A percentile compares a stretch with the other conserved stretches of the same genome.
Evolutionary conservation across 495 filamentous ascomycete species (phyloP).

Genomic region (Xylaria cubensis): DNA sequence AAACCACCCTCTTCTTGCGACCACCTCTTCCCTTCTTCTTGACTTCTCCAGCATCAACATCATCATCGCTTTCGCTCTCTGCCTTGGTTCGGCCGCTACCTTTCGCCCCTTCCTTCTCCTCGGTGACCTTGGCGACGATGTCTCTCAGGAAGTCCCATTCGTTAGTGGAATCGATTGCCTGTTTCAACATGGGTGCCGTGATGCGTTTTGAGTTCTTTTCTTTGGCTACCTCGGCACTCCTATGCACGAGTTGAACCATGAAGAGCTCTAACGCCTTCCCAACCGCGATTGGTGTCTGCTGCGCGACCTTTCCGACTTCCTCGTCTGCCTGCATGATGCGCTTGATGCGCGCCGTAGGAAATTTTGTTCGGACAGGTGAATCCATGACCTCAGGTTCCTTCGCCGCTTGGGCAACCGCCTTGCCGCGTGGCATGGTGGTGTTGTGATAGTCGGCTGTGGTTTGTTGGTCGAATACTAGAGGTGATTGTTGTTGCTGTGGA

Average conservation of each 20-base stretch:
- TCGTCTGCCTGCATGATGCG: slow-evolving; percentile 99
- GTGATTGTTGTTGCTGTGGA: slow-evolving; percentile 24
- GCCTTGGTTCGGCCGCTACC: slow-evolving; percentile 36
- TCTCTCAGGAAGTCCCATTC: slow-evolving; percentile 92
- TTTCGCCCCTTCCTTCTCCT: slow-evolving; percentile 58
- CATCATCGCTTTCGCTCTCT: slow-evolving; percentile 56
- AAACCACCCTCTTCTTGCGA: slow-evolving; percentile 50
- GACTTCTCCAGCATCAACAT: slow-evolving; percentile 38
- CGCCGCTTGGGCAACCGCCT: slow-evolving; percentile 42
- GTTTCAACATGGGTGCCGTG: slow-evolving; percentile 87
- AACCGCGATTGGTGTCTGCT: slow-evolving; percentile 93
- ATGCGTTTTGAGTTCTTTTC: slow-evolving; percentile 86
- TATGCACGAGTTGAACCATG: slow-evolving; percentile 91
- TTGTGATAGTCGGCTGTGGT: slow-evolving; percentile 50
- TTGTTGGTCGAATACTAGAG: slow-evolving; percentile 25
- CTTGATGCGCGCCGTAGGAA: slow-evolving; percentile 97
- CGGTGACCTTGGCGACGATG: slow-evolving; percentile 87
- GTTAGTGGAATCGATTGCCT: slow-evolving; percentile 81
- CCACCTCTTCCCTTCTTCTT: slow-evolving; percentile 53
- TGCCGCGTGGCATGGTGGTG: slow-evolving; percentile 53
- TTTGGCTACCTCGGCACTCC: slow-evolving; percentile 82
- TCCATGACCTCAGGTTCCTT: slow-evolving; percentile 48
- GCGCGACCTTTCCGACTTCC: slow-evolving; percentile 97
- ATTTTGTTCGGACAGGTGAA: slow-evolving; percentile 90
- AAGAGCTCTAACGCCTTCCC: slow-evolving; percentile 97